These are phyloP conservation scores for Verticillium tricorpus DNA, from an alignment of 2,329 filamentous ascomycete species.

Conservation along the genomic window DNA sequence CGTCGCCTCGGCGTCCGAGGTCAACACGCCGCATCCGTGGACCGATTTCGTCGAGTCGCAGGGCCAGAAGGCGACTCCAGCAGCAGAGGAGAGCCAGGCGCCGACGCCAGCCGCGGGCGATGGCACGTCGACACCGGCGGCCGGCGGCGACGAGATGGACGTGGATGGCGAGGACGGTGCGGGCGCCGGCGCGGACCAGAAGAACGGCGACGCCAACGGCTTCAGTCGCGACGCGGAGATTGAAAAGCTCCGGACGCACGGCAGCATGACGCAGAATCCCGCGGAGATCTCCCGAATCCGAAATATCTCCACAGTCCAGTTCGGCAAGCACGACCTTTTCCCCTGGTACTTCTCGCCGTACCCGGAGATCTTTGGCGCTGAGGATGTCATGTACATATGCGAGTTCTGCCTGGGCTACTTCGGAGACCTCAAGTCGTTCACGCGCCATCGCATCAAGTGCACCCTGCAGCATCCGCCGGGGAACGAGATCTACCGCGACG, in stretches of 20 bases:
- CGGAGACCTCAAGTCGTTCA: constrained; percentile 75
- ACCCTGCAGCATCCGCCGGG: constrained; percentile 87
- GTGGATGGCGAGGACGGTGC: constrained; percentile 45
- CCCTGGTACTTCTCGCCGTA: constrained; percentile 99
- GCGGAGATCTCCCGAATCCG: constrained; percentile 94
- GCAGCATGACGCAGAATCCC: constrained; percentile 98
- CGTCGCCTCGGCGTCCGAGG: constrained; percentile 46
- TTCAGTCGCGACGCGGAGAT: constrained; percentile 89
- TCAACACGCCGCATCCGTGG: constrained; percentile 50
- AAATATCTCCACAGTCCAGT: constrained; percentile 91
- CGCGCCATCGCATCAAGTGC: constrained; percentile 84
- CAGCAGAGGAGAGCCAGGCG: constrained; percentile 37
- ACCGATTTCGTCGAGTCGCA: constrained; percentile 47
- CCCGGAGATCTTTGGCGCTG: constrained; percentile 80
- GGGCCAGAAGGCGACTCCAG: constrained; percentile 36
- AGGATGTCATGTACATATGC: constrained; percentile 91
- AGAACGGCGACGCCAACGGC: constrained; percentile 38
- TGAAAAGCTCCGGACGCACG: constrained; percentile 88
- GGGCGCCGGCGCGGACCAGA: constrained; percentile 32
- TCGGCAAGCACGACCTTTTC: constrained; percentile 86
- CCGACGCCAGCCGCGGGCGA: constrained; percentile 39
- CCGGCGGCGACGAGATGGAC: constrained; percentile 47
- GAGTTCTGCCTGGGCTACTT: constrained; percentile 96
- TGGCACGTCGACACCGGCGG: constrained; percentile 38
- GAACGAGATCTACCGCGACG: constrained; percentile 97